Conservation (phyloP, 352 stramenopile genomes). For the Phytopythium chamaehyphon region DNA sequence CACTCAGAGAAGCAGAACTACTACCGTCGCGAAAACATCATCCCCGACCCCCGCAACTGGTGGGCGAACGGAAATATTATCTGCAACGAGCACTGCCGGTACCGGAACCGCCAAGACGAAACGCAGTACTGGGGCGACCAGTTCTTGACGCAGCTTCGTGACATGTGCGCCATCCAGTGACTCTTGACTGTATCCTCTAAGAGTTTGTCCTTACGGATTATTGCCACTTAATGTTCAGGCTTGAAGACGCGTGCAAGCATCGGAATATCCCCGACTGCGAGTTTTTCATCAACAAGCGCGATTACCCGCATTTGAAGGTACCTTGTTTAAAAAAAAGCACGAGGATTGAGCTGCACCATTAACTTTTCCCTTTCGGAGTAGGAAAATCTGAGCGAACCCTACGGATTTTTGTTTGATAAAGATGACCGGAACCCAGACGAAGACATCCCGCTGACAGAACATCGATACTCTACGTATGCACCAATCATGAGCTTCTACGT, state of each 20-base stretch:
- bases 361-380: slow-evolving; percentile 15
- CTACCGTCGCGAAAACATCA: slow-evolving; percentile 78
- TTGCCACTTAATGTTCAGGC: slow-evolving; percentile 19
- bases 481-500: slow-evolving; percentile 98
- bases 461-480: slow-evolving; percentile 92
- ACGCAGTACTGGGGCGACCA: slow-evolving; percentile 97
- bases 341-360: neutral
- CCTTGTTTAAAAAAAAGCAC: neutral
- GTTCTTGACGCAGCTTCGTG: slow-evolving; percentile 93
- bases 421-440: slow-evolving; percentile 93
- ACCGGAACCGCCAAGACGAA: slow-evolving; percentile 85
- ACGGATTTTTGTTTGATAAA: slow-evolving; percentile 98
- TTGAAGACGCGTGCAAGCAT: slow-evolving; percentile 94
- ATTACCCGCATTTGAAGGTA: slow-evolving; percentile 98
- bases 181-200: neutral
- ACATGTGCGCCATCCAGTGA: slow-evolving; percentile 77
- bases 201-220: neutral
- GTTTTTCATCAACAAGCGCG: slow-evolving; percentile 99
- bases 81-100: slow-evolving; percentile 94
- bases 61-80: slow-evolving; percentile 99
- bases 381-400: slow-evolving; percentile 95
- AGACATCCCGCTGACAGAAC: slow-evolving; percentile 89
- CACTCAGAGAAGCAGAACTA: slow-evolving; percentile 67
- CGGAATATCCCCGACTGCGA: slow-evolving; percentile 97
- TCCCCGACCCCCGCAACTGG: slow-evolving; percentile 89